phyloP scores from a whole-genome alignment of 371 early-diverging fungal species.

The Mortierella sp. region DNA sequence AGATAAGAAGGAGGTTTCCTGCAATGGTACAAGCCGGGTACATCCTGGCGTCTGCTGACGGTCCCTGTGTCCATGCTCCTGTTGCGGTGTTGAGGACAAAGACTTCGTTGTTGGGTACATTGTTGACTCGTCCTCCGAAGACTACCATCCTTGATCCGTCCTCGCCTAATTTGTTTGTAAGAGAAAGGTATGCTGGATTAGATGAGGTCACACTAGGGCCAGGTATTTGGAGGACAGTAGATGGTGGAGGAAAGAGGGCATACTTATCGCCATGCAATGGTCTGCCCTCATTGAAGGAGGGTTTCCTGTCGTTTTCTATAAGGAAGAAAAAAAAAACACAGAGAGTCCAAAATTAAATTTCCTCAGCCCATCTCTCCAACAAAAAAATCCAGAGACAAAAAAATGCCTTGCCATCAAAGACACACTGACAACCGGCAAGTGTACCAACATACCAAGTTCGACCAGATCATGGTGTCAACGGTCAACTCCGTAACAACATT shows the following conservation, averaged over 20 bases:
- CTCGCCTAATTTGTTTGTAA: background rate
- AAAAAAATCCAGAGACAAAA: background rate
- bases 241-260: background rate
- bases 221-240: background rate
- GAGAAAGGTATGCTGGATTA: background rate
- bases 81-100: background rate
- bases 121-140: slow-evolving; percentile 2
- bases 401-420: background rate
- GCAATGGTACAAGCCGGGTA: background rate
- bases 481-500: background rate
- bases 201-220: background rate
- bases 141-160: background rate
- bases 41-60: background rate
- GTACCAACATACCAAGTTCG: background rate
- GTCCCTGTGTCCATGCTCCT: background rate
- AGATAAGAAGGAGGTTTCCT: background rate
- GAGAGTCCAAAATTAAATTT: background rate
- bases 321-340: background rate
- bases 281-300: background rate
- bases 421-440: too few relatives aligned
- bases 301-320: background rate
- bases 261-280: slow-evolving; percentile 4
- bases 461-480: background rate
- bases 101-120: background rate
- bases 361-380: background rate